Conservation (phyloP, 768 basidiomycete genomes). For the Boletus reticuloceps region DNA sequence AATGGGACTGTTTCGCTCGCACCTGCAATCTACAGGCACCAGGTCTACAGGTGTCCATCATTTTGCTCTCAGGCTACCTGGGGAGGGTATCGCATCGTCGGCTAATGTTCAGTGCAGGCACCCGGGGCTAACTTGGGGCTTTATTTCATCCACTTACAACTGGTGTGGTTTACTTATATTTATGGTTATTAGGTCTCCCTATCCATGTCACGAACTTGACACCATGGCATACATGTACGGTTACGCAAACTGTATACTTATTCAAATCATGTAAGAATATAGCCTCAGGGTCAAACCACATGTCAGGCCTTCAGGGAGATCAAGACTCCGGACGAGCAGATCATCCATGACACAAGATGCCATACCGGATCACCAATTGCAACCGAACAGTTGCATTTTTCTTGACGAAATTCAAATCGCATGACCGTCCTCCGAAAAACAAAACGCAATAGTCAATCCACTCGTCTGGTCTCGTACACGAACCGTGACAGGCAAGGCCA, state of each 20-base stretch:
- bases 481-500: no score
- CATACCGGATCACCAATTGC: neutral
- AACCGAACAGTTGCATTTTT: neutral
- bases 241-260: no score
- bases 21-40: no score
- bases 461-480: neutral
- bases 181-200: neutral
- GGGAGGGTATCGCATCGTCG: no score
- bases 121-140: no score
- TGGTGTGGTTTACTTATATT: neutral
- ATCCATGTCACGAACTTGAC: neutral
- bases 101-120: no score
- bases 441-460: neutral
- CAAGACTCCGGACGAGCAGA: neutral
- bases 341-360: neutral
- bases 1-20: no score
- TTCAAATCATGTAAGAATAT: neutral
- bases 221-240: neutral
- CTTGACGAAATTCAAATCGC: slow-evolving; percentile 5
- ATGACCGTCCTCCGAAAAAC: slow-evolving; percentile 1
- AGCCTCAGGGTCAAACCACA: no score
- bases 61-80: no score
- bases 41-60: no score
- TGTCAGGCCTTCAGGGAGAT: no score
- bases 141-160: neutral